Percentiles rank a stretch among this genome's conserved stretches.
These are phyloP conservation scores for Galerina sulciceps DNA, from an alignment of 768 basidiomycete genomes.

Conservation along the genomic window DNA sequence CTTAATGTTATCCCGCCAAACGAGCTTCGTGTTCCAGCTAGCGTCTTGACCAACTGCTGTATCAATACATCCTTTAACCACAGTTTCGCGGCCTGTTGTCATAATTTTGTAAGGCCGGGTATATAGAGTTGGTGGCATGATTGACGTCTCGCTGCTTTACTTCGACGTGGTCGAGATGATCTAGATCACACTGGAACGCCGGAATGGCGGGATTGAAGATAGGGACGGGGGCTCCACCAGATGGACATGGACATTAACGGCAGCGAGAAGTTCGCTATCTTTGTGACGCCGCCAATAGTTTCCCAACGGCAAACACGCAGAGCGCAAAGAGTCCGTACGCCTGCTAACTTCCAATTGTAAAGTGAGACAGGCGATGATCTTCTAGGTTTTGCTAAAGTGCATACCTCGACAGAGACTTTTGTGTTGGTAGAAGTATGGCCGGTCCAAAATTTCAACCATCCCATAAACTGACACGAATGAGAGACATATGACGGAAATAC, in stretches of 20 bases:
- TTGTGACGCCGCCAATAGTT: neutral
- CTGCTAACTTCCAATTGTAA: neutral
- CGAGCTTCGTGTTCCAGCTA: conserved; percentile 7
- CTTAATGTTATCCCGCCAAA: conserved; percentile 16
- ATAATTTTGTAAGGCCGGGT: conserved; percentile 1
- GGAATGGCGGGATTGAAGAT: conserved; percentile 14
- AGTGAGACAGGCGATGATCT: conserved; percentile 6
- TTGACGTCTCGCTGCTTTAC: conserved; percentile 10
- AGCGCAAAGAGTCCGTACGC: neutral
- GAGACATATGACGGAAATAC: too few relatives aligned
- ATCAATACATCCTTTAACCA: conserved; percentile 9
- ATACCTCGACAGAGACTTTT: neutral
- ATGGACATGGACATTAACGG: conserved; percentile 1
- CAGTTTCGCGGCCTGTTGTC: neutral
- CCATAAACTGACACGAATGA: too few relatives aligned
- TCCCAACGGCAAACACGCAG: conserved; percentile 9
- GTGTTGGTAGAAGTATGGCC: too few relatives aligned
- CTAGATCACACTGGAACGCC: conserved; percentile 12
- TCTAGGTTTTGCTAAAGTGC: neutral
- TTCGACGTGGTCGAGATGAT: conserved; percentile 17
- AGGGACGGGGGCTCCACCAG: conserved; percentile 12
- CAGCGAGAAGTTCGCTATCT: neutral
- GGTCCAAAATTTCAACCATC: too few relatives aligned
- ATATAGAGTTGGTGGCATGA: conserved; percentile 13
- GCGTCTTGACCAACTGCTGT: conserved; percentile 8